phyloP scores from a whole-genome alignment of 106 monocot species.

The Iris macrosiphon region DNA sequence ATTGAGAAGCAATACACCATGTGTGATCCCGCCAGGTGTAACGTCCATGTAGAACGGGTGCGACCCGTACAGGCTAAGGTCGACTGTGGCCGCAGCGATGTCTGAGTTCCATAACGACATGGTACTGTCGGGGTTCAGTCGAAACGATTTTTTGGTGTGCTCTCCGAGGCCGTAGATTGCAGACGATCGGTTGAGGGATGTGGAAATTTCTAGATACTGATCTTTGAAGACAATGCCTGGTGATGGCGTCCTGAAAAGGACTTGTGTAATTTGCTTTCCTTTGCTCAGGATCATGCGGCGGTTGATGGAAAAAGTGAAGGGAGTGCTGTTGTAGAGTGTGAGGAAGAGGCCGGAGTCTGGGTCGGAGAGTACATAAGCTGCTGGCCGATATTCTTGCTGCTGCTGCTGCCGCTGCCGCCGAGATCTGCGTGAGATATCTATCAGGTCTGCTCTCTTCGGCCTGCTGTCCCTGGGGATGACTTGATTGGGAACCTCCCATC shows the following conservation, averaged over 20 bases:
- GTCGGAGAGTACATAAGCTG: constrained; percentile 13
- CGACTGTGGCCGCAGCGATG: constrained; percentile 11
- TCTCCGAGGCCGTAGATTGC: constrained; percentile 54
- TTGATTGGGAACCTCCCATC: constrained; percentile 51
- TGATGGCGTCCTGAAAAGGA: constrained; percentile 3
- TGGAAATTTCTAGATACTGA: constrained; percentile 35
- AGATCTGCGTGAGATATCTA: too few species aligned
- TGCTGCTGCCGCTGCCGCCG: neutral
- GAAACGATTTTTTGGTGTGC: constrained; percentile 50
- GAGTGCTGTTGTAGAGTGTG: constrained; percentile 20
- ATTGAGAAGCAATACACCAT: constrained; percentile 42
- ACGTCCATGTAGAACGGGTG: constrained; percentile 73
- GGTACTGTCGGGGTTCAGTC: constrained; percentile 19
- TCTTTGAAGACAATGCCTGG: constrained; percentile 35
- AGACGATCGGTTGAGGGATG: constrained; percentile 15
- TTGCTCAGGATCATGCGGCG: constrained; percentile 49
- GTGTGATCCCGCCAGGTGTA: constrained; percentile 14
- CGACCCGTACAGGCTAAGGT: constrained; percentile 61
- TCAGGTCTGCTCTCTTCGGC: too few species aligned
- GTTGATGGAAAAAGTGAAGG: constrained; percentile 36
- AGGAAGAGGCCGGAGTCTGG: constrained; percentile 35
- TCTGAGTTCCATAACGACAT: constrained; percentile 61
- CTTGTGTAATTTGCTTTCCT: too few species aligned
- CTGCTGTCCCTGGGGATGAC: constrained; percentile 28
- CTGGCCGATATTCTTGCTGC: neutral